These are phyloP conservation scores for Metrosideros polymorpha DNA, from an alignment of 441 rosid genomes.

Conservation along the genomic window DNA sequence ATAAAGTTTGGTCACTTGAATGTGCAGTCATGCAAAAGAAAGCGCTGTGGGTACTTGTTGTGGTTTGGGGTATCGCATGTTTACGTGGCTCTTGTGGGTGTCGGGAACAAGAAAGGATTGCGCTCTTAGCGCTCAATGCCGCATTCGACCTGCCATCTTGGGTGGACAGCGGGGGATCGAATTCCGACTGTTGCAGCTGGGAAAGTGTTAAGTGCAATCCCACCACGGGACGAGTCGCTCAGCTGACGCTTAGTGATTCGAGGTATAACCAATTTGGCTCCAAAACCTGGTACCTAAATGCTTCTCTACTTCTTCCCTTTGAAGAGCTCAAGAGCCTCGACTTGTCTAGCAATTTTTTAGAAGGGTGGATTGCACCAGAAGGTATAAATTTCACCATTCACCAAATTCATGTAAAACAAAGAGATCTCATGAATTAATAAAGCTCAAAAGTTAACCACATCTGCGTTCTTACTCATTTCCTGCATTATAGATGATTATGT, in stretches of 20 bases:
- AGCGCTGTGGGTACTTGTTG: background rate
- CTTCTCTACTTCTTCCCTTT: background rate
- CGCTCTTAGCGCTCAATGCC: no score
- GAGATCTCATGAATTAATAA: background rate
- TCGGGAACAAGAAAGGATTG: no score
- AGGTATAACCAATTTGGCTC: background rate
- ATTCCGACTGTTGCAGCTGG: background rate
- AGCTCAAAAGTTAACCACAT: background rate
- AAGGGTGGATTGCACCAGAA: background rate
- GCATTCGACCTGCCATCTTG: no score
- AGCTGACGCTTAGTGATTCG: rapidly evolving
- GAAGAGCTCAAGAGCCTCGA: background rate
- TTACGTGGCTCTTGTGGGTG: background rate
- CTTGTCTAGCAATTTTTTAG: rapidly evolving
- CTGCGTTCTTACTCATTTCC: background rate
- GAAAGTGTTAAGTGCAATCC: rapidly evolving
- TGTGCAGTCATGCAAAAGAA: rapidly evolving
- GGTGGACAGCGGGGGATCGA: no score
- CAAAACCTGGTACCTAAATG: background rate
- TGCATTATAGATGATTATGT: background rate
- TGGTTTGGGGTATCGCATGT: background rate
- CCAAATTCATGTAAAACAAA: no score
- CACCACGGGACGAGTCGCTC: rapidly evolving
- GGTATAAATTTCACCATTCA: no score
- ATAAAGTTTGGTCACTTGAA: background rate